Evolutionary conservation across 495 filamentous ascomycete genomes (phyloP), one percentile per base, ranked within the genome.

Genomic region (Xylaria palmicola): DNA sequence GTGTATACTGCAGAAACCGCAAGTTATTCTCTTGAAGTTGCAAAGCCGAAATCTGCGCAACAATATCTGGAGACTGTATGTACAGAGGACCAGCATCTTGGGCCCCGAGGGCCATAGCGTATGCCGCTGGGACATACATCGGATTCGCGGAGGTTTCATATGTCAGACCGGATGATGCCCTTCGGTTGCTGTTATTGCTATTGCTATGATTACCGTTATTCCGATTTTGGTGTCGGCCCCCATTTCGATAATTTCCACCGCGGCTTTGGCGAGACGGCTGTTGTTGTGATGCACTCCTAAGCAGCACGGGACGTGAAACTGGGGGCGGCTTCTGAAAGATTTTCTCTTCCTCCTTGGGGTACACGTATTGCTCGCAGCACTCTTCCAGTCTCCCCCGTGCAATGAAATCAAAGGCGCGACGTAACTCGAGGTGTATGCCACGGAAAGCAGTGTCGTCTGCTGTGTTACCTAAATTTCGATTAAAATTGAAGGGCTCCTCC

Each of bases 401-500:
- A 19, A 95, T 81, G 45, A 89, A 75, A 59, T 90, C 86, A 73
- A 96, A 97, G 1, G 94, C 95, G 66, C 90, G 83, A 65, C 95
- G 85, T 43, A 98, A 74, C 73, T 98, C 94, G 49, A 90, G 71
- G 74, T 98, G 95, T 19, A 98, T 82, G 2, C 94, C 94, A 50
- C 88, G 83, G 69, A 96, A 95, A 1, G 94, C 94, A 3, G 86
- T 92, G 70, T 96, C 93, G 67, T 98, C 94, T 8, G 94, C 94
- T 20, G 94, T 97, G 66, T 98, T 98, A 0, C 93, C 94, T 50
- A 98, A 80, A 72, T 98, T 98, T n/a, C 95, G 83, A n/a, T 76
- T 79, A 27, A 82, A 88, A 66, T 96, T 98, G 79, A 98, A 98
- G 2, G 94, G 95, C 69, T 98, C 94, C 71, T 98, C 95, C 26